Base-by-base conservation (phyloP, 2,329 filamentous ascomycete species). In the Phialophora chinensis region DNA sequence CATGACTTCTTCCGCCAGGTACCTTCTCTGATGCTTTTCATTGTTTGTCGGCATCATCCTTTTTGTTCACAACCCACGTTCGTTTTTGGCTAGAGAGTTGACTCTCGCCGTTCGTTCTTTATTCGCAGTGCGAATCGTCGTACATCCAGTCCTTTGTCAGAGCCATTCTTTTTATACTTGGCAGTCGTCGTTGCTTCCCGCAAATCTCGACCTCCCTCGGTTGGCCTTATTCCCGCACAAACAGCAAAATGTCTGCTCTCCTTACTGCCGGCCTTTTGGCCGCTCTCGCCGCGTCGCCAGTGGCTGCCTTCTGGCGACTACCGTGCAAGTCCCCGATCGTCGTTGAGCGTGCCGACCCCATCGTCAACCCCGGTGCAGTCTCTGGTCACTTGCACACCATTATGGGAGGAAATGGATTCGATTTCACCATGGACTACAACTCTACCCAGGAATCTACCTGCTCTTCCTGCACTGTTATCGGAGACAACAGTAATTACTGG, bases 401-500 rank as follows among this genome's bases (percentile, higher is more conserved):
- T 71, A 85, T 90, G 79, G 90, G 88, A 52, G 90, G 88, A 65
- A 90, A 87, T 77, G 88, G 82, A 71, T 93, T 93, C 73, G 81
- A 86, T 64, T 81, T 85, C 54, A 82, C 91, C 31, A 77, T 80
- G n/a, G 66, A 69, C 59, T 72, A 69, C 61, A 71, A 71, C 35
- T 62, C 66, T n/a, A 73, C 72, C 25, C 78, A 81, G 66, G 75
- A 83, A 63, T 91, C 89, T 35, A 83, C 85, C 29, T 94, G 91
- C 82, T 90, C 87, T 57, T 91, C 88, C 38, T 90, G 91, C 76
- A 83, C 84, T 67, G 83, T 91, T 75, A 87, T 84, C 72, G 86
- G 86, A 62, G 90, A 93, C 78, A 83, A 87, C 75, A 90, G 86
- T 72, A 90, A 90, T 77, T 93, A 94, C 82, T 93, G 91, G 91